These are phyloP conservation scores for Penicillium sclerotiorum DNA, from an alignment of 2,329 filamentous ascomycete species.

Conservation along the genomic window DNA sequence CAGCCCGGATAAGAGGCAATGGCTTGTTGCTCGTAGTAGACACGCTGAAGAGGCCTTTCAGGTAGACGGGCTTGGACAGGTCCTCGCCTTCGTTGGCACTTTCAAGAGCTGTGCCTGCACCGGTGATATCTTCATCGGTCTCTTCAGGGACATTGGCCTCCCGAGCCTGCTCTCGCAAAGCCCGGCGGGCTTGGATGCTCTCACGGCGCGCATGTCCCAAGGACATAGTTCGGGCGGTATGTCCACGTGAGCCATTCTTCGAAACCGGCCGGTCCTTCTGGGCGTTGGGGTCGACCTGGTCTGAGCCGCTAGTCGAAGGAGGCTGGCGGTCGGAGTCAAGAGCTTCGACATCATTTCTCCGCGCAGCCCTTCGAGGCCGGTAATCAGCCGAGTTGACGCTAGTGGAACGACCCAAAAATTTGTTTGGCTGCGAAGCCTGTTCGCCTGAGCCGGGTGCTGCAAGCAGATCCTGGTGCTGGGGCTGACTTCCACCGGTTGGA, in stretches of 20 bases:
- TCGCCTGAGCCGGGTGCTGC: constrained; percentile 68
- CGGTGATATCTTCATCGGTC: constrained; percentile 76
- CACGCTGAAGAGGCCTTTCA: constrained; percentile 96
- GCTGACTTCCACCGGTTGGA: constrained; percentile 62
- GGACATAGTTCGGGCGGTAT: constrained; percentile 78
- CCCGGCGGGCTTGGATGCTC: constrained; percentile 85
- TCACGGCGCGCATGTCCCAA: constrained; percentile 86
- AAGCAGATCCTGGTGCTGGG: constrained; percentile 71
- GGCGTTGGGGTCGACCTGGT: constrained; percentile 64
- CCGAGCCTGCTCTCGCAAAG: constrained; percentile 69
- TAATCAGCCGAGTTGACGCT: constrained; percentile 90
- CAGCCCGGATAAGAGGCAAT: constrained; percentile 78
- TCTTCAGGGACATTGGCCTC: constrained; percentile 86
- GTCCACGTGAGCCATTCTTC: constrained; percentile 45
- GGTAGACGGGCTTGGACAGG: constrained; percentile 82
- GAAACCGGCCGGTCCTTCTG: constrained; percentile 48
- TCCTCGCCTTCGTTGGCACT: constrained; percentile 65
- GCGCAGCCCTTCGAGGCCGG: constrained; percentile 62
- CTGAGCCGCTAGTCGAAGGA: constrained; percentile 76
- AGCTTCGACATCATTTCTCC: constrained; percentile 58
- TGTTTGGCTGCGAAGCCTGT: constrained; percentile 61
- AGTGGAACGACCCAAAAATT: constrained; percentile 79
- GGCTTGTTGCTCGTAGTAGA: constrained; percentile 94
- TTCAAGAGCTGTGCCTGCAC: constrained; percentile 55
- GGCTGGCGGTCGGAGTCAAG: constrained; percentile 63